Base-by-base conservation (phyloP, 805 yeast genomes). In the Metschnikowia cerradonensis region DNA sequence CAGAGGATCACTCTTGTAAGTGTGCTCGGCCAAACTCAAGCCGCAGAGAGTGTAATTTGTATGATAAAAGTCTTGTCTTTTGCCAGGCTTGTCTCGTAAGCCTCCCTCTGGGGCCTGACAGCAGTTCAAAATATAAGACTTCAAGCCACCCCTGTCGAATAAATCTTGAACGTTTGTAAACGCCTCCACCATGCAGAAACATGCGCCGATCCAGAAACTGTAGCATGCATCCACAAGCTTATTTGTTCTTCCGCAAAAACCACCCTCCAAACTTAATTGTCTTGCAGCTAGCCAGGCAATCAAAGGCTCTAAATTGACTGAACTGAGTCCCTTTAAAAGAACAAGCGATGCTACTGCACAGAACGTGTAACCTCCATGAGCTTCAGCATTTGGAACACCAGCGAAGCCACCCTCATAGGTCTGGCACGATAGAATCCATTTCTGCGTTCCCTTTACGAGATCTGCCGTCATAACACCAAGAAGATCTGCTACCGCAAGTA, bases 141-240 rank as follows among this genome's bases (percentile, higher is more conserved):
- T 79, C 41, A 92, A 68, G 1, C 80, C 82, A 8, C 76, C 71
- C 52, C 90, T 77, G 52, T 83, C 75, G 52, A 85, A 71, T 62
- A 51, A 77, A 33, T 50, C 40, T 0, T 33, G 52, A 22, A 17
- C 53, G 49, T 50, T 55, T 1, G 58, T 35, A 0, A 84, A 70
- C 0, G 78, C 71, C 52, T 88, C 94, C 3, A 90, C 52, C 34
- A 89, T 66, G 0, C 88, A 82, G 54, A 78, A 73, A 36, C 84
- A 65, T 0, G 90, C 95, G 1, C 98, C 98, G 1, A 90, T 86
- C 99, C 99, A 94, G 66, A 86, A 92, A 62, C 92, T 82, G 65
- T 94, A 94, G 67, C 99, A 94, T 0, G 96, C 97, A 65, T 94
- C 99, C 1, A 94, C 98, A 32, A 94, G 75, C 64, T 94, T 94